These are phyloP conservation scores for Conoideocrella luteorostrata DNA, from an alignment of 2,329 filamentous ascomycete genomes.

Conservation along the genomic window DNA sequence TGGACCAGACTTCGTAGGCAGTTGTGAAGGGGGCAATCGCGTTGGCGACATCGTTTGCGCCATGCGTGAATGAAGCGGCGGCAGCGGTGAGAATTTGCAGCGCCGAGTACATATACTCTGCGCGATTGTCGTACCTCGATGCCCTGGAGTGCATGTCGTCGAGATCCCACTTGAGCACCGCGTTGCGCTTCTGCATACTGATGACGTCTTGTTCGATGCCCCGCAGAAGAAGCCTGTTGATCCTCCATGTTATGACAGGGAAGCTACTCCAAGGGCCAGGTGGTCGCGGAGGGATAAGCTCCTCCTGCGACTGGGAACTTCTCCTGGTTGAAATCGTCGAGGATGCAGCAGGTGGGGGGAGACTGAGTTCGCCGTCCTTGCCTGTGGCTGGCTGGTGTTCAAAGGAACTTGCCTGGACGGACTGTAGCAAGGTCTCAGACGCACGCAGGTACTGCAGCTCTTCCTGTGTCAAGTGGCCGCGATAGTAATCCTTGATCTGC, in stretches of 20 bases:
- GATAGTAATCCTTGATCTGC: slow-evolving; percentile 42
- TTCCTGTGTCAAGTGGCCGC: slow-evolving; percentile 39
- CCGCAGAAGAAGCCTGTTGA: slow-evolving; percentile 36
- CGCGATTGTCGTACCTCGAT: slow-evolving; percentile 46
- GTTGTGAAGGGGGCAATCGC: slow-evolving; percentile 45
- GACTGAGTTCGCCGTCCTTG: slow-evolving; percentile 25
- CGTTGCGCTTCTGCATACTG: slow-evolving; percentile 37
- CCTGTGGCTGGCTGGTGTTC: slow-evolving; percentile 7
- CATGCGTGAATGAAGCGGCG: slow-evolving; percentile 50
- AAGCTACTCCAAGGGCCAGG: slow-evolving; percentile 34
- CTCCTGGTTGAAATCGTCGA: slow-evolving; percentile 7
- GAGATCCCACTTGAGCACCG: slow-evolving; percentile 41
- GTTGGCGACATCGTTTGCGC: slow-evolving; percentile 50
- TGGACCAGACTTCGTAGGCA: slow-evolving; percentile 43
- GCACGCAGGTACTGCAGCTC: slow-evolving; percentile 33
- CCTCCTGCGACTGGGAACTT: slow-evolving; percentile 13
- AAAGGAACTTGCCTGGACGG: slow-evolving; percentile 20
- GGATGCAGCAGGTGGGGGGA: slow-evolving; percentile 23
- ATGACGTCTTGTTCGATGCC: slow-evolving; percentile 45
- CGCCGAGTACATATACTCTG: slow-evolving; percentile 44
- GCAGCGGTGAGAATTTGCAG: slow-evolving; percentile 45
- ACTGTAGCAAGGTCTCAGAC: slow-evolving; percentile 27
- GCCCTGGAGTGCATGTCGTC: slow-evolving; percentile 43
- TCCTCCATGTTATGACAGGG: slow-evolving; percentile 32
- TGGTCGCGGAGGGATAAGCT: slow-evolving; percentile 25